A percentile compares a stretch with the other conserved stretches of the same genome.
Evolutionary conservation across 176 grass and related monocot genomes (phyloP).

Genomic region (Cocos nucifera): DNA sequence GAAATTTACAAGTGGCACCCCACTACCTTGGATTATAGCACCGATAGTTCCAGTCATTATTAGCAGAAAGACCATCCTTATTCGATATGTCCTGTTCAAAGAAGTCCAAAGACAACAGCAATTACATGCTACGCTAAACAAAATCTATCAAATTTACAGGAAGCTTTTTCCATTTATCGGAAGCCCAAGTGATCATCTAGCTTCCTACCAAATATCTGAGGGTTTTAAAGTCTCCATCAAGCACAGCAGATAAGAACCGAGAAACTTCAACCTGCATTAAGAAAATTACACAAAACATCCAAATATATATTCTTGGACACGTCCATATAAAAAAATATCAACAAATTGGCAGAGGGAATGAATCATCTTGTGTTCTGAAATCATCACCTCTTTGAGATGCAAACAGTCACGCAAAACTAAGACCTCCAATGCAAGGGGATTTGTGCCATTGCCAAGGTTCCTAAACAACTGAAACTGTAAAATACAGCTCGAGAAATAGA

Average conservation of each 20-base stretch:
- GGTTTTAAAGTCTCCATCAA: constrained; percentile 13
- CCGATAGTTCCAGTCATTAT: constrained; percentile 21
- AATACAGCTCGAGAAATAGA: constrained; percentile 9
- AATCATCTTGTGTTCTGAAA: not conserved
- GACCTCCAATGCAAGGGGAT: constrained; percentile 9
- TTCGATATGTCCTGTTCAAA: constrained; percentile 18
- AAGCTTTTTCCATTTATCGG: not conserved
- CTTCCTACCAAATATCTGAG: constrained; percentile 16
- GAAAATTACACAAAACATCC: not conserved
- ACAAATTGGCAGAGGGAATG: not conserved
- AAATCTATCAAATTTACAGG: not conserved
- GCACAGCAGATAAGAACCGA: constrained; percentile 10
- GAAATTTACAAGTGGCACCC: not conserved
- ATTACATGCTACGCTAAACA: not conserved
- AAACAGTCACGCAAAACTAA: constrained; percentile 21
- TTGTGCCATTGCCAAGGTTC: constrained; percentile 15
- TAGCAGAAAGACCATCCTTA: constrained; percentile 22
- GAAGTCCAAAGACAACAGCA: not conserved
- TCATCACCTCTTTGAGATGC: constrained; percentile 22
- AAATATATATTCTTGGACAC: not conserved
- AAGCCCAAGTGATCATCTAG: not conserved
- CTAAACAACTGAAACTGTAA: constrained; percentile 10
- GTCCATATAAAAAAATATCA: not conserved
- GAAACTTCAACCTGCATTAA: constrained; percentile 18
- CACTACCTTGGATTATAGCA: constrained; percentile 11